Evolutionary conservation across 495 filamentous ascomycete species (phyloP), one percentile per base, ranked within the genome.

Genomic region (Poronia punctata): DNA sequence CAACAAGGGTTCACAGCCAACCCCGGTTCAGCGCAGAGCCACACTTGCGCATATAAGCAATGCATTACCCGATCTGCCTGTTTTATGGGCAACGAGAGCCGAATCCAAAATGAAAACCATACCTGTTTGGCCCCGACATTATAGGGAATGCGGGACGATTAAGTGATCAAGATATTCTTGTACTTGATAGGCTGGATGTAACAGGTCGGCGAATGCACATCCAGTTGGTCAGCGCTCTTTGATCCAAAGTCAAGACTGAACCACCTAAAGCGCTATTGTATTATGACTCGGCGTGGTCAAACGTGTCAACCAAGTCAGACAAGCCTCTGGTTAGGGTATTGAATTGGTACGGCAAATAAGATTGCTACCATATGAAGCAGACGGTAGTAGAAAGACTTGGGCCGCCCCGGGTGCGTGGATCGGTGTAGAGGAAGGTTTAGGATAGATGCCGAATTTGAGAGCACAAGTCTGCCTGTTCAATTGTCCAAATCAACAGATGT

Each of bases 61-160:
- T 19, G 30, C 18, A 15, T 27, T 23, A 17, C 38, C 37, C 24
- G 16, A 50, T 35, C 21, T 25, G 16, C 24, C 36, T 35, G 29
- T 19, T 42, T 19, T 21, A 12, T 10, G 29, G 41, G 27, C 20
- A 26, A 35, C 22, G 9, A 33, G 24, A 26, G 28, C 33, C 45
- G 12, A 21, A 34, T 7, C 14, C 9, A 15, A 32, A 11, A 35
- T 18, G 33, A 17, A 5, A 35, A 16, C 52, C 55, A 27, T 55
- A 58, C 55, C 49, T 32, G 36, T 58, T 58, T 17, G 55, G 49
- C 41, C 46, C 52, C 31, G 55, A 42, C 55, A 58, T 58, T 2
- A 16, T 48, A 12, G 37, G 21, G 21, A 21, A 45, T 26, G 10
- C n/a, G 21, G 10, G 26, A 21, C 21, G 21, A 1, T 38, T 16